Evolutionary conservation across 345 rosid genomes (phyloP).

Genomic region (Bretschneidera sinensis): DNA sequence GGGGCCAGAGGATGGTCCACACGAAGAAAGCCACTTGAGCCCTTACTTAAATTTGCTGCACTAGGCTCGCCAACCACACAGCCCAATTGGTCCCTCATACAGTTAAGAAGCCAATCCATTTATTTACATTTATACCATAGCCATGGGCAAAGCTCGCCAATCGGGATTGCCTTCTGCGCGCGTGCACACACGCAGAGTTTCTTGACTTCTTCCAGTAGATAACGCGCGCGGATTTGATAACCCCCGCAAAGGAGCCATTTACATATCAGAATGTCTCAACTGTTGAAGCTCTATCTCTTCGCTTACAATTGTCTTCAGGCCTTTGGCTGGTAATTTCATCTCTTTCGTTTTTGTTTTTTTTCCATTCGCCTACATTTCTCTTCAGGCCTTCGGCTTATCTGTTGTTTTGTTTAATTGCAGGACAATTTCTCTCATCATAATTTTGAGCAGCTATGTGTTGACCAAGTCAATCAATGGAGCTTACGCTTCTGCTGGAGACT

Average conservation of each 20-base stretch:
- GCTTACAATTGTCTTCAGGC: constrained; percentile 73
- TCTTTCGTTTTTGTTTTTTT: background rate
- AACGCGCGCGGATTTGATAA: background rate
- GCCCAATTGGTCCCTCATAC: no score
- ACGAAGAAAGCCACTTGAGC: no score
- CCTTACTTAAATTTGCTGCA: no score
- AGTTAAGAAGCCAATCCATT: no score
- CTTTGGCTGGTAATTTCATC: constrained; percentile 42
- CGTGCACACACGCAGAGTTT: background rate
- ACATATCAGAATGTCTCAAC: constrained; percentile 22
- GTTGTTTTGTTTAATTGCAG: constrained; percentile 23
- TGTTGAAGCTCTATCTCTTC: constrained; percentile 52
- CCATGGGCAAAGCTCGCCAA: no score
- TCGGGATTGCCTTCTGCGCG: no score
- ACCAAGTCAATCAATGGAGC: constrained; percentile 42
- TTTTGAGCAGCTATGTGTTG: constrained; percentile 28
- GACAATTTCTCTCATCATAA: constrained; percentile 43
- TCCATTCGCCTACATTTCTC: background rate
- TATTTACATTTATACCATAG: no score
- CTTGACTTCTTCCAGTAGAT: background rate
- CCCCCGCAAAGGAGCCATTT: background rate
- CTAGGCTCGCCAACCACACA: no score
- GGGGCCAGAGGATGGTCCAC: no score
- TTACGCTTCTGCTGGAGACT: constrained; percentile 61
- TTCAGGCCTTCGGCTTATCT: background rate